These are phyloP conservation scores for Leishmania amazonensis DNA, from an alignment of 208 protist genomes.

Conservation along the genomic window DNA sequence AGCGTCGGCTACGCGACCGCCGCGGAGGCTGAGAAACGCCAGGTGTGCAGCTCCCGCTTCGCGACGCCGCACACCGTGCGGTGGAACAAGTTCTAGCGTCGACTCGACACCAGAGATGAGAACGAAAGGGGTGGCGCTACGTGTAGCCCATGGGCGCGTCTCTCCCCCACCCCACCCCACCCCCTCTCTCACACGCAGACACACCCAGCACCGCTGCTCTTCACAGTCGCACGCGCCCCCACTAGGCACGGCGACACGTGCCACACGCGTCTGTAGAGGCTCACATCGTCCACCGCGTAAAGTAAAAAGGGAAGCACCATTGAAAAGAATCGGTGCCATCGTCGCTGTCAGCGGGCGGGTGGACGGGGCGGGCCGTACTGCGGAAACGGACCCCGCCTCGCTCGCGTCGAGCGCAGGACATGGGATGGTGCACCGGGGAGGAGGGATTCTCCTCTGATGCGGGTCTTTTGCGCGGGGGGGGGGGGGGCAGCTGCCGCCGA, in stretches of 20 bases:
- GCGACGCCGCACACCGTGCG: constrained; percentile 47
- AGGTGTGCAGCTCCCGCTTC: constrained; percentile 56
- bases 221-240: neutral
- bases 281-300: neutral
- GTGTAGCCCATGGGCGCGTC: neutral
- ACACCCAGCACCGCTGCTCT: neutral
- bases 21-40: constrained; percentile 14
- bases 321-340: neutral
- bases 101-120: neutral
- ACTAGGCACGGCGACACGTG: neutral
- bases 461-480: neutral
- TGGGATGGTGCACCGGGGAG: neutral
- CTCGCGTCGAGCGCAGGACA: neutral
- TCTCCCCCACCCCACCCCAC: neutral
- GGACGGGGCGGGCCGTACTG: neutral
- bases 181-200: neutral
- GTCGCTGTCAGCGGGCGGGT: neutral
- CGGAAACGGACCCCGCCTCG: neutral
- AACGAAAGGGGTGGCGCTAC: neutral
- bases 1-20: constrained; percentile 67
- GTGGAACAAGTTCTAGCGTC: constrained; percentile 55
- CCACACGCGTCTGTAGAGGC: neutral
- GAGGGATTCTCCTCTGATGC: neutral
- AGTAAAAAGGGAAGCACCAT: neutral
- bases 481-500: neutral